Base-by-base conservation (phyloP, 2,329 filamentous ascomycete species). In the Pyrenophora seminiperda region DNA sequence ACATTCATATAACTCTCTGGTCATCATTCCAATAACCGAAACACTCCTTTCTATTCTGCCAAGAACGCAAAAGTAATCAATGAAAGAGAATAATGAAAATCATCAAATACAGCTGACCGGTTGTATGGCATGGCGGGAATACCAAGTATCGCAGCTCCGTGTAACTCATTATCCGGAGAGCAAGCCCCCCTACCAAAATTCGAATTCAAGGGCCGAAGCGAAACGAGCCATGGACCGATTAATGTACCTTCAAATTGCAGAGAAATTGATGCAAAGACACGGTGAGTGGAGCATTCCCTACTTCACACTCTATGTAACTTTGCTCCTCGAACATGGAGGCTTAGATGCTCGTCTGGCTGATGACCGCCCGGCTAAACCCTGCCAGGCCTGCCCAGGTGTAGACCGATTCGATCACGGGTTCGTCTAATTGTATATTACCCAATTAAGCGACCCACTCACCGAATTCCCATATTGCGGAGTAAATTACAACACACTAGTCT, bases 401-500 rank as follows among this genome's bases (percentile, higher is more conserved):
- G 39, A 50, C 51, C 55, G 53, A 62, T 36, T 68, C 59, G 61
- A 59, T 60, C 56, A 40, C 52, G 57, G 53, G 19, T 53, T 53
- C 43, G 51, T 47, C 36, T 61, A 52, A 61, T 62, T 47, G 54
- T 47, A 65, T 61, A 67, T 68, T 68, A 65, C 54, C 62, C 61
- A 66, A 65, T 61, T 67, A 67, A 63, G 59, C 58, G 58, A 56
- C 56, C 46, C 55, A 56, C 56, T 58, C 60, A 56, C 63, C 61
- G 62, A 65, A 54, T 42, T 40, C 32, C 42, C 49, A 58, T 58
- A 64, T 60, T 62, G 48, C 50, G 39, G 40, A 48, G 54, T 60
- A 68, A 58, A 69, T 68, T 66, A 62, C 63, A 48, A 10, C 46
- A 59, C 58, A 58, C 55, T 59, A 56, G 61, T 64, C 67, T 59